phyloP scores from a whole-genome alignment of 805 yeast species.

The Lipomyces oligophaga region DNA sequence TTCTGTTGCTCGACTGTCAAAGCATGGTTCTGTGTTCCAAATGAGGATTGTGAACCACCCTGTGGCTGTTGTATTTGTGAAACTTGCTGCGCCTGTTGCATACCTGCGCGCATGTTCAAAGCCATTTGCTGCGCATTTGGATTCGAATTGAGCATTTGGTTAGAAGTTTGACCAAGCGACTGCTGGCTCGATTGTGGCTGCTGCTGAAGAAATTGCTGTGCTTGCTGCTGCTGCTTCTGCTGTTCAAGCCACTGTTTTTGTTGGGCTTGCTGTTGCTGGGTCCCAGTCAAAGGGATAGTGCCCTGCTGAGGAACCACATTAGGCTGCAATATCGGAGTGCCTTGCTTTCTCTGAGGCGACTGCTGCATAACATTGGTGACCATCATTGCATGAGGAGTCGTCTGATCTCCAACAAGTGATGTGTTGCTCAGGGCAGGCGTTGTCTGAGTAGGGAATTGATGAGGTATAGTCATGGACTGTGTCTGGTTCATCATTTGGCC shows the following conservation, averaged over 20 bases:
- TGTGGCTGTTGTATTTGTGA: background rate
- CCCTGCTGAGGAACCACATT: slow-evolving; percentile 4
- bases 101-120: background rate
- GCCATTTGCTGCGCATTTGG: background rate
- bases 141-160: slow-evolving; percentile 1
- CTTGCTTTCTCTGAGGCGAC: slow-evolving; percentile 17
- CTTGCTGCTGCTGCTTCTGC: slow-evolving; percentile 4
- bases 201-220: slow-evolving; percentile 11
- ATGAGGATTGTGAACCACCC: background rate
- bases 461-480: slow-evolving; percentile 16
- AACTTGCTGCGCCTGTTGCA: slow-evolving; percentile 1
- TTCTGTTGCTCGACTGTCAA: slow-evolving; percentile 16
- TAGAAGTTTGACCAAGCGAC: slow-evolving; percentile 1
- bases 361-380: slow-evolving; percentile 3
- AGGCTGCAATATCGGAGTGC: slow-evolving; percentile 7
- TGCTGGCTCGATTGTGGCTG: slow-evolving; percentile 3
- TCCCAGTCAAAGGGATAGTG: slow-evolving; percentile 4
- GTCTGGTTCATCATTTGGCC: slow-evolving; percentile 13
- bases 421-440: slow-evolving; percentile 12
- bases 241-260: slow-evolving; percentile 3
- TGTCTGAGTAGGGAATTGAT: slow-evolving; percentile 14
- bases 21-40: background rate
- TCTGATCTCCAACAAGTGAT: slow-evolving; percentile 2
- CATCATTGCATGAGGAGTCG: background rate
- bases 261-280: slow-evolving; percentile 17